Percentiles rank a stretch among this genome's conserved stretches.
phyloP scores from a whole-genome alignment of 2,329 filamentous ascomycete genomes.

The Sordariomycetes sp. region DNA sequence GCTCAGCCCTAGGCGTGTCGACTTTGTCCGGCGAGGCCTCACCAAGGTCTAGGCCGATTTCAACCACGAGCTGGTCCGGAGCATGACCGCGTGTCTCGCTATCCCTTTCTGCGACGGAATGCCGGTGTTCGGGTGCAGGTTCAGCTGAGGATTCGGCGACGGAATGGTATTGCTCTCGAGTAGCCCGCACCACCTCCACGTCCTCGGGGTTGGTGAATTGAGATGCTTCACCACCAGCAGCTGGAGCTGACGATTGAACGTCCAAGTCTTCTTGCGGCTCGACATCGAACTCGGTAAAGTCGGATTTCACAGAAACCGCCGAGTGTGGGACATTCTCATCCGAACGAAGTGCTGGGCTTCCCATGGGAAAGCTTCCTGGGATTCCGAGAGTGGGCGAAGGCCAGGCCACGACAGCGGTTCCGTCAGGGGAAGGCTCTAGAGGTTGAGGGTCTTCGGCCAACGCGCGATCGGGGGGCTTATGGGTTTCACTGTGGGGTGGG shows the following conservation, averaged over 20 bases:
- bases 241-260: background rate
- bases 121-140: conserved; percentile 18
- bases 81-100: background rate
- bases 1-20: background rate
- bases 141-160: background rate
- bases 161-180: background rate
- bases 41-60: conserved; percentile 11
- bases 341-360: conserved; percentile 20
- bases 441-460: background rate
- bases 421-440: background rate
- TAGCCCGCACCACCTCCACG: background rate
- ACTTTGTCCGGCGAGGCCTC: background rate
- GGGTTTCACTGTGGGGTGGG: background rate
- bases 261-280: conserved; percentile 48
- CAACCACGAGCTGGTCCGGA: conserved; percentile 3
- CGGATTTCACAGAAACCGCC: conserved; percentile 44
- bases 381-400: conserved; percentile 20
- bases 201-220: background rate
- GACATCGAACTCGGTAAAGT: conserved; percentile 58
- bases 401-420: background rate
- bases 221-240: background rate
- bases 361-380: conserved; percentile 45
- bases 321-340: conserved; percentile 38
- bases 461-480: background rate
- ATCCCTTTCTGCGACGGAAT: conserved; percentile 33